A percentile compares a stretch with the other conserved stretches of the same genome.
These are phyloP conservation scores for Gonium pectorale DNA, from an alignment of 139 green algal species.

Conservation along the genomic window DNA sequence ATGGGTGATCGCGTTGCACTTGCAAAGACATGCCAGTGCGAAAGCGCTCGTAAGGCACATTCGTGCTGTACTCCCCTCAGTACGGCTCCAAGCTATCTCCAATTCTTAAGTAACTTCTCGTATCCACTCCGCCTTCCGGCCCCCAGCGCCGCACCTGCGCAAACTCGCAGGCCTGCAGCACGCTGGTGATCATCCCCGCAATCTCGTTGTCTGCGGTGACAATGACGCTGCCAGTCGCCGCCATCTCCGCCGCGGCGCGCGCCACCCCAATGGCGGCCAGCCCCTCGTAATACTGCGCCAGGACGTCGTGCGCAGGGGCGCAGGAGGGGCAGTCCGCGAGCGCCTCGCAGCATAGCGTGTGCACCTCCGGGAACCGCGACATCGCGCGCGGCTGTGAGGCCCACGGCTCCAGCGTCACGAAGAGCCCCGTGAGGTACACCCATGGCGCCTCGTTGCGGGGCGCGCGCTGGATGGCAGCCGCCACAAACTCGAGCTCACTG, in stretches of 20 bases:
- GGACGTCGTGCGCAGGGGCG: conserved; percentile 57
- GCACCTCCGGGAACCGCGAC: conserved; percentile 39
- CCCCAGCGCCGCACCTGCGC: background rate
- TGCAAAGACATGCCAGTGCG: too few relatives aligned
- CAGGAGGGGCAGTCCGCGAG: conserved; percentile 56
- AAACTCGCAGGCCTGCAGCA: conserved; percentile 16
- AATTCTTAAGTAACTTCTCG: background rate
- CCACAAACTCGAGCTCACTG: conserved; percentile 66
- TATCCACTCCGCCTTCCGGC: background rate
- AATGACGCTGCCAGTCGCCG: background rate
- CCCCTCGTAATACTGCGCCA: conserved; percentile 60
- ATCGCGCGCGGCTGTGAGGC: background rate
- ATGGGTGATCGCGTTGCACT: too few relatives aligned
- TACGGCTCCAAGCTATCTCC: too few relatives aligned
- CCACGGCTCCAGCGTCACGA: conserved; percentile 40
- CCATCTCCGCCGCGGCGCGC: background rate
- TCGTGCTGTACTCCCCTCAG: too few relatives aligned
- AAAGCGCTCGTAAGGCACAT: too few relatives aligned
- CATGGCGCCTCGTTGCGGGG: conserved; percentile 80
- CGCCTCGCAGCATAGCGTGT: conserved; percentile 60
- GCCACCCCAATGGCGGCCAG: conserved; percentile 3
- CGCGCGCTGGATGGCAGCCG: conserved; percentile 45
- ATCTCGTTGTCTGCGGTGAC: too few relatives aligned
- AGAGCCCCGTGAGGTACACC: conserved; percentile 78
- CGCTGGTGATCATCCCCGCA: background rate